These are phyloP conservation scores for Calonectria henricotiae DNA, from an alignment of 2,329 filamentous ascomycete species.

Conservation along the genomic window DNA sequence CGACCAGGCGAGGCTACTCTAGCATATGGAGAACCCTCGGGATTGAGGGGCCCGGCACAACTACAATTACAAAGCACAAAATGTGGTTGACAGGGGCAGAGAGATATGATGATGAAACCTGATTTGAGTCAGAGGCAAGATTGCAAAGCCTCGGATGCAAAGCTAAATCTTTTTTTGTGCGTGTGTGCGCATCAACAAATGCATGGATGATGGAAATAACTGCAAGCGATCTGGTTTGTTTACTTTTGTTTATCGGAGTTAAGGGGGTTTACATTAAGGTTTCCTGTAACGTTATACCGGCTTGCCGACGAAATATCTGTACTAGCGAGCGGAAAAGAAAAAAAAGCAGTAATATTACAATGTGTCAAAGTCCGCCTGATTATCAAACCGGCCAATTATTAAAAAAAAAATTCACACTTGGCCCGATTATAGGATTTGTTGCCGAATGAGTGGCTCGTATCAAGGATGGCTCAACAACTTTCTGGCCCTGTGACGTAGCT, in stretches of 20 bases:
- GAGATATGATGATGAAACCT: not conserved
- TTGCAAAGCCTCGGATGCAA: slow-evolving; percentile 20
- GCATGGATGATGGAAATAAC: slow-evolving; percentile 24
- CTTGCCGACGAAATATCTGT: slow-evolving; percentile 5
- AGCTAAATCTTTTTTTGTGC: slow-evolving; percentile 7
- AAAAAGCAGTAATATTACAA: slow-evolving; percentile 19
- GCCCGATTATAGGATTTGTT: not conserved
- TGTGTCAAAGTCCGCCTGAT: not conserved
- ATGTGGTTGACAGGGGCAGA: not conserved
- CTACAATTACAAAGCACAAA: slow-evolving; percentile 26
- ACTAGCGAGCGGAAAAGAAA: slow-evolving; percentile 24
- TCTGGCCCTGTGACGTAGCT: slow-evolving; percentile 1
- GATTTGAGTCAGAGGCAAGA: slow-evolving; percentile 14
- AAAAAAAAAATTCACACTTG: no score
- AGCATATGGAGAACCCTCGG: not conserved
- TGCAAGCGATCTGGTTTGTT: slow-evolving; percentile 30
- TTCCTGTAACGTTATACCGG: slow-evolving; percentile 19
- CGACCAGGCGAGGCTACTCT: slow-evolving; percentile 18
- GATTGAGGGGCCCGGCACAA: slow-evolving; percentile 8
- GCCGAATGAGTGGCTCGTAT: not conserved
- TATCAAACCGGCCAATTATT: not conserved
- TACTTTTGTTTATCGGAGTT: slow-evolving; percentile 12
- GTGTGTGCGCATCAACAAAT: slow-evolving; percentile 18
- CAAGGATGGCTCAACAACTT: slow-evolving; percentile 10
- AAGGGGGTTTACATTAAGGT: not conserved